Conservation (phyloP, 2,329 filamentous ascomycete species). For the Talaromyces atroroseus region DNA sequence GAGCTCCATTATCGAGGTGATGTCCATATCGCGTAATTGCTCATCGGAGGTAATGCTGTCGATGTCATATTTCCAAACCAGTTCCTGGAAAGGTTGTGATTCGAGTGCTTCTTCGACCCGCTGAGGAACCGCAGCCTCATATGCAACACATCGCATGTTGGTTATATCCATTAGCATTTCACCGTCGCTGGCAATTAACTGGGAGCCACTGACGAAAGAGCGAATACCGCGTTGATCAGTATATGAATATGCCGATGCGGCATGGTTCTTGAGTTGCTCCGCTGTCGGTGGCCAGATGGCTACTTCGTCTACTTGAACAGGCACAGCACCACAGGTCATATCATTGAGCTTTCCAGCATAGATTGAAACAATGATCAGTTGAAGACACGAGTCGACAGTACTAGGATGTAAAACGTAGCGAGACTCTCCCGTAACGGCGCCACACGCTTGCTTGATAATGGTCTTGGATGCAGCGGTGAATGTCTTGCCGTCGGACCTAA, state of each 20-base stretch:
- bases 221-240: slow-evolving; percentile 6
- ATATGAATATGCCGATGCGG: background rate
- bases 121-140: slow-evolving; percentile 16
- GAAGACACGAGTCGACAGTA: slow-evolving; percentile 17
- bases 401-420: slow-evolving; percentile 4
- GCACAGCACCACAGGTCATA: slow-evolving; percentile 16
- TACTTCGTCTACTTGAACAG: slow-evolving; percentile 16
- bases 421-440: slow-evolving; percentile 9
- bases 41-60: background rate
- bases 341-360: slow-evolving; percentile 11
- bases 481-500: background rate
- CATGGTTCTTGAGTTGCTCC: too few relatives aligned
- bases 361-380: slow-evolving; percentile 17
- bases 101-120: background rate
- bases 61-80: slow-evolving; percentile 16
- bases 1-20: background rate
- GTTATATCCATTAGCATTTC: slow-evolving; percentile 14
- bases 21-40: background rate
- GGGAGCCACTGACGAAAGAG: slow-evolving; percentile 8
- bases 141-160: slow-evolving; percentile 14
- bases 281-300: slow-evolving; percentile 8
- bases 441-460: background rate
- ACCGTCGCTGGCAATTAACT: slow-evolving; percentile 7
- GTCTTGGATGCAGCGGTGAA: background rate
- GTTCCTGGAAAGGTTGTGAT: slow-evolving; percentile 13